These are phyloP conservation scores for Saitozyma podzolica DNA, from an alignment of 768 basidiomycete species.

Conservation along the genomic window DNA sequence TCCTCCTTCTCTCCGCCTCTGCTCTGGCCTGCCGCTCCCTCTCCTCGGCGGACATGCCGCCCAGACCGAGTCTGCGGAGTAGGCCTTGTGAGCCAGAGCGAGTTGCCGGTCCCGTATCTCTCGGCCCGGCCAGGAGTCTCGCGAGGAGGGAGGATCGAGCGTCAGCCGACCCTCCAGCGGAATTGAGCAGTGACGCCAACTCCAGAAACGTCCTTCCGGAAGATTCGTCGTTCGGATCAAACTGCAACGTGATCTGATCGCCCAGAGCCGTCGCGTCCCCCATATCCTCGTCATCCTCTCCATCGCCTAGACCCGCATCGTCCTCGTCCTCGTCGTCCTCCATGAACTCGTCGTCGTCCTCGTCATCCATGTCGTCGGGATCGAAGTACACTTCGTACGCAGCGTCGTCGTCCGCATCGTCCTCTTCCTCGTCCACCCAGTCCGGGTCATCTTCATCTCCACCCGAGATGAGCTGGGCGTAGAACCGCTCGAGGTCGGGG, in stretches of 20 bases:
- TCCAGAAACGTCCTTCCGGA: constrained; percentile 21
- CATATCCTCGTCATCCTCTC: constrained; percentile 3
- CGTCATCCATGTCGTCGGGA: constrained; percentile 16
- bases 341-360: constrained; percentile 14
- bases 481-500: constrained; percentile 6
- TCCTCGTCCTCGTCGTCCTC: constrained; percentile 23
- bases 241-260: constrained; percentile 10
- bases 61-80: neutral
- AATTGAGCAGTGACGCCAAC: constrained; percentile 24
- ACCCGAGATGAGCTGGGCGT: constrained; percentile 17
- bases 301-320: constrained; percentile 17
- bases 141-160: constrained; percentile 27
- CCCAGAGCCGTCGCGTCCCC: too few relatives aligned
- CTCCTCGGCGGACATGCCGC: constrained; percentile 5
- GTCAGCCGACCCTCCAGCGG: constrained; percentile 8
- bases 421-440: constrained; percentile 18
- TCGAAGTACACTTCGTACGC: constrained; percentile 9
- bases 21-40: neutral
- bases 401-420: constrained; percentile 27
- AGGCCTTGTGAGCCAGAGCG: neutral
- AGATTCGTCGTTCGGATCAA: constrained; percentile 11
- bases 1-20: constrained; percentile 14
- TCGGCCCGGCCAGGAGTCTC: constrained; percentile 17
- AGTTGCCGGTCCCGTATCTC: neutral
- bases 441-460: constrained; percentile 16